Percentiles rank a stretch among this genome's conserved stretches.
Conservation (phyloP, 257 asterid genomes). For the Marsdenia floribunda region DNA sequence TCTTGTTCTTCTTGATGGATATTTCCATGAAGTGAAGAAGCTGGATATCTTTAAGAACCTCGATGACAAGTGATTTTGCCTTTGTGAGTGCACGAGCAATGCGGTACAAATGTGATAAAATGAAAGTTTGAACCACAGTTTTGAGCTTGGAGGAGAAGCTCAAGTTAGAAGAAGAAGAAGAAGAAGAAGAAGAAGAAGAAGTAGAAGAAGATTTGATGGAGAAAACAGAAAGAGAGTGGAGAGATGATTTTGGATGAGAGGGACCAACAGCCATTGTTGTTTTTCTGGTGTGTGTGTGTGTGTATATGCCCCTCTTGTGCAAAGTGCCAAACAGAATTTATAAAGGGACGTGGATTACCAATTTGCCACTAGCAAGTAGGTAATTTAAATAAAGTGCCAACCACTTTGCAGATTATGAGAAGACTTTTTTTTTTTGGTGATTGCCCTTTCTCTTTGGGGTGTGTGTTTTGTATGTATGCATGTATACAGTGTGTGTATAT, state of each 20-base stretch:
- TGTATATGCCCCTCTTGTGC: neutral
- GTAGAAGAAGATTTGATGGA: constrained; percentile 41
- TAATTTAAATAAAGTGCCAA: constrained; percentile 48
- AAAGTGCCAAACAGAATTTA: constrained; percentile 25
- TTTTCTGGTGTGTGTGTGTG: constrained; percentile 14
- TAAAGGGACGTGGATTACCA: constrained; percentile 61
- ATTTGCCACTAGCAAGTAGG: constrained; percentile 44
- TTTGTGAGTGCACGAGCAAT: constrained; percentile 32
- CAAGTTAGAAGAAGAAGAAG: constrained; percentile 32
- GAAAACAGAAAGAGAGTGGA: constrained; percentile 31
- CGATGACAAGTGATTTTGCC: constrained; percentile 47
- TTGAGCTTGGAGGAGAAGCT: constrained; percentile 41
- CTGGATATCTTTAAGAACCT: constrained; percentile 40
- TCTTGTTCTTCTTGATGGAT: constrained; percentile 30
- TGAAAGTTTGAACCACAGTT: constrained; percentile 48
- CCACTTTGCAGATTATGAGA: constrained; percentile 45
- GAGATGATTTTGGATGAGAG: constrained; percentile 39
- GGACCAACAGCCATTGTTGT: constrained; percentile 28
- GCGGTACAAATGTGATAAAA: constrained; percentile 56
- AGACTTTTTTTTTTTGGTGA: constrained; percentile 10
- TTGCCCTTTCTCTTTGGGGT: neutral
- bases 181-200: neutral
- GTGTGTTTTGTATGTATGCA: neutral
- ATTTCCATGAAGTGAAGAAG: constrained; percentile 27
- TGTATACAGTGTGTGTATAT: too few species aligned